These are phyloP conservation scores for Dillenia turbinata DNA, from an alignment of 164 flowering plant genomes.

Conservation along the genomic window DNA sequence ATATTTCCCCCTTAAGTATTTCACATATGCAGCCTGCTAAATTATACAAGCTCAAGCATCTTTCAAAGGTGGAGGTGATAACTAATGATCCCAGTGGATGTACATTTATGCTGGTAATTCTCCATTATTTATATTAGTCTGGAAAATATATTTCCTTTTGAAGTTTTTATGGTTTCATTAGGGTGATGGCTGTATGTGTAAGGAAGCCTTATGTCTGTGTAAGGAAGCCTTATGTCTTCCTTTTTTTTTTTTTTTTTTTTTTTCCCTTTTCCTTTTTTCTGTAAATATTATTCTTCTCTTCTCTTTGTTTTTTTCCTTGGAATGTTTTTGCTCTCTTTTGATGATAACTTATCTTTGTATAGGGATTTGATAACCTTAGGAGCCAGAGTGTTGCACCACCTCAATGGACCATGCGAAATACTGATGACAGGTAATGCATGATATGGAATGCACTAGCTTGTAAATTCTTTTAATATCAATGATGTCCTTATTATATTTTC, in stretches of 20 bases:
- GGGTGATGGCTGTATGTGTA: too few species aligned
- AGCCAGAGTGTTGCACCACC: constrained; percentile 96
- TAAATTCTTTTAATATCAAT: background rate
- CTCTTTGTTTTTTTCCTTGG: background rate
- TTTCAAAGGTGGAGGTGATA: constrained; percentile 91
- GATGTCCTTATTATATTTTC: background rate
- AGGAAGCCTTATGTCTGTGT: too few species aligned
- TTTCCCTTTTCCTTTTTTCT: background rate
- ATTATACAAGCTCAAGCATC: constrained; percentile 93
- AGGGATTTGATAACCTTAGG: constrained; percentile 99
- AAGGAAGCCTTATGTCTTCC: too few species aligned
- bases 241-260: constrained; percentile 2
- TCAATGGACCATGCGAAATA: constrained; percentile 99
- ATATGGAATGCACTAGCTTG: background rate
- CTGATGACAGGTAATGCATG: constrained; percentile 74
- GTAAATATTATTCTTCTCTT: background rate
- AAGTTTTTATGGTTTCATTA: background rate
- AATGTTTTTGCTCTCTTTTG: background rate
- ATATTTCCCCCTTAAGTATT: background rate
- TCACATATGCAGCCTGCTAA: constrained; percentile 74
- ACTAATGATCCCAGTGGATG: constrained; percentile 93
- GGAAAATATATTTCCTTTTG: background rate
- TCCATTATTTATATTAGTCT: constrained; percentile 6
- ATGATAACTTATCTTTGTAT: constrained; percentile 2
- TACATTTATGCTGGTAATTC: constrained; percentile 82